These are phyloP conservation scores for Prunus persica DNA, from an alignment of 306 rosid species.

Conservation along the genomic window Prunus_persica_NCBIv2 NC_034016.1:3115501-3116000, in stretches of 20 bases:
- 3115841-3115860: slow-evolving; percentile 23
- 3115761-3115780: slow-evolving; percentile 52
- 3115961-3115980: slow-evolving; percentile 50
- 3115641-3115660: background rate
- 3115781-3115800: slow-evolving; percentile 49
- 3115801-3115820: slow-evolving; percentile 34
- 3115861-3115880: slow-evolving; percentile 26
- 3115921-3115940: slow-evolving; percentile 28
- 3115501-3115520: background rate
- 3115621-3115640: background rate
- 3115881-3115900: slow-evolving; percentile 51
- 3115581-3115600: background rate
- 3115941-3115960: slow-evolving; percentile 37
- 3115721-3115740: background rate
- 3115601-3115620: background rate
- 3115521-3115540: background rate
- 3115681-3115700: background rate
- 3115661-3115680: background rate
- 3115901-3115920: slow-evolving; percentile 36
- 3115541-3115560: background rate
- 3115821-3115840: slow-evolving; percentile 32
- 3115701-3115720: slow-evolving; percentile 24
- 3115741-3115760: background rate
- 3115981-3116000: background rate
- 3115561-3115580: background rate